Percentiles rank a stretch among this genome's conserved stretches.
Evolutionary conservation across 257 asterid genomes (phyloP).

Genomic region (Asclepias syriaca): DNA sequence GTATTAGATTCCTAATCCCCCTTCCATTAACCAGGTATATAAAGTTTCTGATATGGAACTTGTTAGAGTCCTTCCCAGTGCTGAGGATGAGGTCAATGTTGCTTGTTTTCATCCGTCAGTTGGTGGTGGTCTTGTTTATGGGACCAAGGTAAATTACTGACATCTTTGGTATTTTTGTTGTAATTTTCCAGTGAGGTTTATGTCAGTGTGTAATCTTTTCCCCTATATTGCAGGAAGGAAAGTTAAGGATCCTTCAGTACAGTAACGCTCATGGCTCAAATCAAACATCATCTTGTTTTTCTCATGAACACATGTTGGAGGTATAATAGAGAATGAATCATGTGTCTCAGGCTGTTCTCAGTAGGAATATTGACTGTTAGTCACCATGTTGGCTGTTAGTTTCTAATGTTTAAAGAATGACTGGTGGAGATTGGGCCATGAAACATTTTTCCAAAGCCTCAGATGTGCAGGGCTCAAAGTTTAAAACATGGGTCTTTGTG

Average conservation of each 20-base stretch:
- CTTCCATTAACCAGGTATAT: slow-evolving; percentile 50
- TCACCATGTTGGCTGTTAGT: neutral
- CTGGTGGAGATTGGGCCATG: neutral
- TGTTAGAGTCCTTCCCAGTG: slow-evolving; percentile 92
- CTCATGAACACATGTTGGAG: slow-evolving; percentile 68
- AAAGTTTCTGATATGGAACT: slow-evolving; percentile 95
- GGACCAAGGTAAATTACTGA: slow-evolving; percentile 68
- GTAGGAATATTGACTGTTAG: neutral
- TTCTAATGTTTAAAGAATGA: neutral
- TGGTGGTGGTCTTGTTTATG: slow-evolving; percentile 97
- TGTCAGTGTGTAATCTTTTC: slow-evolving; percentile 5
- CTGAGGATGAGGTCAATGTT: slow-evolving; percentile 97
- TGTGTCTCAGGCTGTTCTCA: slow-evolving; percentile 6
- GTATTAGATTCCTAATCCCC: slow-evolving; percentile 11
- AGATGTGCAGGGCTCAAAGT: neutral
- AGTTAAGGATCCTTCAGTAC: slow-evolving; percentile 81
- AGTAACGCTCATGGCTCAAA: slow-evolving; percentile 49
- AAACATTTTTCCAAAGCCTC: neutral
- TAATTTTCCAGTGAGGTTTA: slow-evolving; percentile 7
- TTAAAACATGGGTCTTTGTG: neutral
- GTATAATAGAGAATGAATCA: slow-evolving; percentile 31
- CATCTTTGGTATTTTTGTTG: neutral
- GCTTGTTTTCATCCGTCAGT: slow-evolving; percentile 96
- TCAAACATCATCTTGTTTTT: slow-evolving; percentile 33
- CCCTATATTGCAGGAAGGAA: slow-evolving; percentile 72